Evolutionary conservation across 2,329 filamentous ascomycete species (phyloP).

Genomic region (Penicillium sp.): DNA sequence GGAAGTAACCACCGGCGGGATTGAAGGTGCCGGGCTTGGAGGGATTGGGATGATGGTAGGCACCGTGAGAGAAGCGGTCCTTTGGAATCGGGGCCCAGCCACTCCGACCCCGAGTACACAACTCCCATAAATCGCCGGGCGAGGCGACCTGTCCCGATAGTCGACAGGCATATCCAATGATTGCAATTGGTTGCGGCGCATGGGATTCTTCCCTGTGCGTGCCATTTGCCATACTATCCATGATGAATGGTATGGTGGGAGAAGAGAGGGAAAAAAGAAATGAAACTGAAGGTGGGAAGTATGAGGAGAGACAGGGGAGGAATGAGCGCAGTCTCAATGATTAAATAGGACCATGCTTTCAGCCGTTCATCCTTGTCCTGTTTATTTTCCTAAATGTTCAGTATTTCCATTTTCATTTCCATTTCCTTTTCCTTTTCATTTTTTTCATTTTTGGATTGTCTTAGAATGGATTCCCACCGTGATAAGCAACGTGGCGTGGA

Average conservation of each 20-base stretch:
- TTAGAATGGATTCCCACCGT: constrained; percentile 1
- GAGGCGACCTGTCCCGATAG: constrained; percentile 22
- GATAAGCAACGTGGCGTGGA: background rate
- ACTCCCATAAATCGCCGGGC: constrained; percentile 23
- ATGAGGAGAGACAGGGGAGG: background rate
- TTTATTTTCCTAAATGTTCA: background rate
- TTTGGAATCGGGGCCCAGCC: constrained; percentile 22
- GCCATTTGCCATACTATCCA: constrained; percentile 10
- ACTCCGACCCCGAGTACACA: constrained; percentile 21
- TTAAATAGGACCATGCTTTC: constrained; percentile 3
- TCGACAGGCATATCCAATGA: constrained; percentile 27
- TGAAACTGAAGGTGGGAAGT: background rate
- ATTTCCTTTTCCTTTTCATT: background rate
- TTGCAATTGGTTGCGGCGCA: constrained; percentile 19
- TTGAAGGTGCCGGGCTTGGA: constrained; percentile 22
- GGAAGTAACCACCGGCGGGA: constrained; percentile 24
- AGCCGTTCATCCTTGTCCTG: background rate
- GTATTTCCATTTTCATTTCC: background rate
- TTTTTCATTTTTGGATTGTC: background rate
- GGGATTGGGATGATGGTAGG: constrained; percentile 23
- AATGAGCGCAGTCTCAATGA: background rate
- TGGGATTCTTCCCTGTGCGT: constrained; percentile 3
- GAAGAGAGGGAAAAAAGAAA: background rate
- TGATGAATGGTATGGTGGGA: constrained; percentile 2
- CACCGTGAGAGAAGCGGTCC: constrained; percentile 19